Evolutionary conservation across 306 rosid species (phyloP).

Genomic region (Cucumis sativus): DNA sequence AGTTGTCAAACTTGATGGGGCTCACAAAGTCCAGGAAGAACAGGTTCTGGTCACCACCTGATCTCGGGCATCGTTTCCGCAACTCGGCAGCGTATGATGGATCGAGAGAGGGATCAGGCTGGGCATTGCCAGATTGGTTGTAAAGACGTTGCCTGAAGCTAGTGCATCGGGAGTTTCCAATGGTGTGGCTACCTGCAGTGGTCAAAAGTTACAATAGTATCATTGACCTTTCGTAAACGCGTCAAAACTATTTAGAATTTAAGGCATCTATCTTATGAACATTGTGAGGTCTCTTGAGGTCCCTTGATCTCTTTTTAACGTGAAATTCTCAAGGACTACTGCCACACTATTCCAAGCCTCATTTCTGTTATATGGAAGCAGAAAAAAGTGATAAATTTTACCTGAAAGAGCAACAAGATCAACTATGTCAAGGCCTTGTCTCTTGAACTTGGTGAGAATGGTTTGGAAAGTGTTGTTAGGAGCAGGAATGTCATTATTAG

Average conservation of each 20-base stretch:
- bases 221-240: no score
- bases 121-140: constrained; percentile 71
- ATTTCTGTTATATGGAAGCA: no score
- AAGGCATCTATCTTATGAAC: no score
- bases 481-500: constrained; percentile 80
- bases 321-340: no score
- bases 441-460: constrained; percentile 70
- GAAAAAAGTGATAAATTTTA: constrained; percentile 2
- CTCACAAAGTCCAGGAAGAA: constrained; percentile 56
- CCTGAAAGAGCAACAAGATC: constrained; percentile 96
- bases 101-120: constrained; percentile 48
- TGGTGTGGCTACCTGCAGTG: constrained; percentile 67
- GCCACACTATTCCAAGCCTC: no score
- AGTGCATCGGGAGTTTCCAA: constrained; percentile 70
- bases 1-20: constrained; percentile 64
- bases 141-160: constrained; percentile 83
- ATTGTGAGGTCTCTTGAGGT: no score
- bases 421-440: constrained; percentile 68
- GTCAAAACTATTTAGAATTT: no score
- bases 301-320: no score
- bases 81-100: constrained; percentile 43
- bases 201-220: neutral
- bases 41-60: constrained; percentile 76
- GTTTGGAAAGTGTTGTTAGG: constrained; percentile 96
- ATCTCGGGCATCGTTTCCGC: constrained; percentile 46